Percentiles rank a stretch among this genome's conserved stretches.
phyloP scores from a whole-genome alignment of 805 yeast genomes.

The Saturnispora halmiae region DNA sequence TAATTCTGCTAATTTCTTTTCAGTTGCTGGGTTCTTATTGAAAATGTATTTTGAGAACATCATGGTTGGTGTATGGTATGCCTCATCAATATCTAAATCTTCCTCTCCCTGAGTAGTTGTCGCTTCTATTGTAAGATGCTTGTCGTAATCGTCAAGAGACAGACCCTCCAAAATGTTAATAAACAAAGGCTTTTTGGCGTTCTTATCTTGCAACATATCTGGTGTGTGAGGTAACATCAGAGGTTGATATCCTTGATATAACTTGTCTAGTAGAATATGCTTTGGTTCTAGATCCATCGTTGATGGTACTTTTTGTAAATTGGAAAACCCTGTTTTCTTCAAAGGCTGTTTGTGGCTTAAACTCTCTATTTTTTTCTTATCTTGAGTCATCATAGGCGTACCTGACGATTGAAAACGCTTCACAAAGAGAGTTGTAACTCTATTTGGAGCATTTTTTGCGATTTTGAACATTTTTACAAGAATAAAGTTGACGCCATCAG shows the following conservation, averaged over 20 bases:
- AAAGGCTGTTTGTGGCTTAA: not conserved
- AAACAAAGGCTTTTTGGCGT: slow-evolving; percentile 23
- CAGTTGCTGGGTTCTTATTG: slow-evolving; percentile 16
- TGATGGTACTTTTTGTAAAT: slow-evolving; percentile 29
- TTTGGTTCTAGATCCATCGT: slow-evolving; percentile 27
- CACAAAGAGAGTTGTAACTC: not conserved
- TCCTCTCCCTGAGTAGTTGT: slow-evolving; percentile 3
- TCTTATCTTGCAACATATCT: slow-evolving; percentile 17
- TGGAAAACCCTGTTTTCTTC: slow-evolving; percentile 25
- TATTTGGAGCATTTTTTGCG: not conserved
- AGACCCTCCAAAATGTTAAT: slow-evolving; percentile 29
- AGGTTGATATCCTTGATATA: slow-evolving; percentile 31
- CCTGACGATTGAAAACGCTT: not conserved
- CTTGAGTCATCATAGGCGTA: not conserved
- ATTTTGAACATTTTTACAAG: not conserved
- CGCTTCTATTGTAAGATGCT: slow-evolving; percentile 1
- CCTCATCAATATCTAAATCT: slow-evolving; percentile 10
- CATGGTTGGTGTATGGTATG: slow-evolving; percentile 15
- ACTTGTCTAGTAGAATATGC: slow-evolving; percentile 27
- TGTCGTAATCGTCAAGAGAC: slow-evolving; percentile 17
- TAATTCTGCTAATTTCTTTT: slow-evolving; percentile 12
- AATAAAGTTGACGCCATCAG: not conserved
- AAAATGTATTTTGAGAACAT: slow-evolving; percentile 16
- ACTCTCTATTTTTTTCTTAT: not conserved
- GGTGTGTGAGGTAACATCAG: slow-evolving; percentile 27